A percentile compares a stretch with the other conserved stretches of the same genome.
These are phyloP conservation scores for Coemansia sp. DNA, from an alignment of 192 early-diverging fungal species.

Conservation along the genomic window DNA sequence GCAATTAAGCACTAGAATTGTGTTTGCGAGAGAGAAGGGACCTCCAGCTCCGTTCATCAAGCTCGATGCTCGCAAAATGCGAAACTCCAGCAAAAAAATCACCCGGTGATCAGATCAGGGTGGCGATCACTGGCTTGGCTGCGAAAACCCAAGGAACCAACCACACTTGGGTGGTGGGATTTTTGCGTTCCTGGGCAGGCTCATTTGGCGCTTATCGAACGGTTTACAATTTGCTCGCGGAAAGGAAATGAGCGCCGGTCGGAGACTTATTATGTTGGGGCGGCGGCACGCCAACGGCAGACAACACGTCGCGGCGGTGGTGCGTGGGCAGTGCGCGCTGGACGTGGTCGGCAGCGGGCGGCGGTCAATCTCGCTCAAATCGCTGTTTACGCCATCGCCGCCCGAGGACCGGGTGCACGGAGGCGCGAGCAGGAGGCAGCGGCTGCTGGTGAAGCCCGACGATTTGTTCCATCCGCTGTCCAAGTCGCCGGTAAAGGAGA, in stretches of 20 bases:
- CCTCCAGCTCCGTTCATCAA: not conserved
- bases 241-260: not conserved
- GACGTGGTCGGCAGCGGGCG: constrained; percentile 1
- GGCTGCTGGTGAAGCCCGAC: constrained; percentile 32
- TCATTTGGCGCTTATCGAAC: not conserved
- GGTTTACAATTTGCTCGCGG: not conserved
- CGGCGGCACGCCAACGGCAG: not conserved
- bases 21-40: constrained; percentile 11
- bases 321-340: not conserved
- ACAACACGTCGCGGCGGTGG: not conserved
- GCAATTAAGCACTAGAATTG: constrained; percentile 38
- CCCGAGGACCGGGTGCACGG: constrained; percentile 6
- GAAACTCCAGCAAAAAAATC: no score
- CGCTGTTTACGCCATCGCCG: constrained; percentile 44
- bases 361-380: constrained; percentile 42
- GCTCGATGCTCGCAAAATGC: no score
- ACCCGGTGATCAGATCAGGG: no score
- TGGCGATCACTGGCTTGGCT: no score
- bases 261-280: not conserved
- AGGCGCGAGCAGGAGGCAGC: constrained; percentile 9
- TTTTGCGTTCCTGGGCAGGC: no score
- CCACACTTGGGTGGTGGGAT: no score
- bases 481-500: constrained; percentile 63
- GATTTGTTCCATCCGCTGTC: constrained; percentile 69
- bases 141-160: no score